Conservation (phyloP, 1,139 yeast genomes). For the Geotrichum klebahnii region DNA sequence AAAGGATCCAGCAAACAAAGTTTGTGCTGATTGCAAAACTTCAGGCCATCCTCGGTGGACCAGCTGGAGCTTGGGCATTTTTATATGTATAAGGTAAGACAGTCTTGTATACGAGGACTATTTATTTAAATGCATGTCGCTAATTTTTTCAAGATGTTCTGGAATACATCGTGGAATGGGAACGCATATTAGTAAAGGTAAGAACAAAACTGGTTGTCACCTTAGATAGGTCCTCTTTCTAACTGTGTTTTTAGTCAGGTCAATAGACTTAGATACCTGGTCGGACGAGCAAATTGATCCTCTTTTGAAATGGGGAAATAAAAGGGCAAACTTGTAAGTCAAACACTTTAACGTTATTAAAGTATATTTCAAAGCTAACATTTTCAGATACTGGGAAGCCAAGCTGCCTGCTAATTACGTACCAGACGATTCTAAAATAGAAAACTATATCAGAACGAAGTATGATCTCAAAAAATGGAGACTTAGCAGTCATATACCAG, state of each 20-base stretch:
- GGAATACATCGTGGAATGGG: slow-evolving; percentile 96
- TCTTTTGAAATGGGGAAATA: slow-evolving; percentile 85
- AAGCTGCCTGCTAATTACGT: slow-evolving; percentile 64
- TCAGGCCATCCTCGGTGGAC: slow-evolving; percentile 96
- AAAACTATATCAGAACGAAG: slow-evolving; percentile 83
- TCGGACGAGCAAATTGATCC: slow-evolving; percentile 83
- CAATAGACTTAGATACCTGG: slow-evolving; percentile 95
- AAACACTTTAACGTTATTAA: not conserved
- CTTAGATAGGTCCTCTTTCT: not conserved
- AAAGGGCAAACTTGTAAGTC: slow-evolving; percentile 56
- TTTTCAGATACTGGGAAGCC: slow-evolving; percentile 62
- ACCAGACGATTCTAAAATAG: slow-evolving; percentile 83
- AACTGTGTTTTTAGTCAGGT: slow-evolving; percentile 35
- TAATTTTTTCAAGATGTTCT: slow-evolving; percentile 56
- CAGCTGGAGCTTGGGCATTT: slow-evolving; percentile 90
- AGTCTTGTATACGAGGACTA: not conserved
- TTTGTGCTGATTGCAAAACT: slow-evolving; percentile 88
- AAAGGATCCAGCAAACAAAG: slow-evolving; percentile 67
- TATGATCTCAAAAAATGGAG: slow-evolving; percentile 90
- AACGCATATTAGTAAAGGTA: slow-evolving; percentile 62
- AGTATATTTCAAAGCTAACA: too few species aligned
- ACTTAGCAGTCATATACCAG: slow-evolving; percentile 49
- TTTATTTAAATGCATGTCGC: not conserved
- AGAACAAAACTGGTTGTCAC: not conserved
- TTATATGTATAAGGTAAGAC: slow-evolving; percentile 61